Percentiles rank a stretch among this genome's conserved stretches.
Evolutionary conservation across 306 rosid species (phyloP).

Genomic region (Hippophae gyantsensis): DNA sequence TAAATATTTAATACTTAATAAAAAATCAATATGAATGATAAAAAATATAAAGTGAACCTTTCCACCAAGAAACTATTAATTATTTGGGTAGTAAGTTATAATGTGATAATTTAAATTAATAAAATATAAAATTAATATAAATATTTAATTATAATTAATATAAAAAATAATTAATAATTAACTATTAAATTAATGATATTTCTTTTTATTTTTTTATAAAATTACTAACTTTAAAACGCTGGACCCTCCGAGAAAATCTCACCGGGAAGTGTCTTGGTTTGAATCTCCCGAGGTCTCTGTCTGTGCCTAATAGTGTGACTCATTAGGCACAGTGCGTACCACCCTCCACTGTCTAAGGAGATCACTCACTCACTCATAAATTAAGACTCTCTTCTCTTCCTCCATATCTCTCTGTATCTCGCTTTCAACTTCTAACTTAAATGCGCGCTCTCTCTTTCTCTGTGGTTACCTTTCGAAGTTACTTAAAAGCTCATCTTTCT

Average conservation of each 20-base stretch:
- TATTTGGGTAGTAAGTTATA: too few species aligned
- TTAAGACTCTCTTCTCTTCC: not conserved
- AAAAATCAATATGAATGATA: too few species aligned
- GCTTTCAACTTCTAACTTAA: conserved; percentile 5
- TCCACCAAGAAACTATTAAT: too few species aligned
- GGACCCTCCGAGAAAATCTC: conserved; percentile 52
- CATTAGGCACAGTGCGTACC: conserved; percentile 37
- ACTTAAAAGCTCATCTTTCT: conserved; percentile 11
- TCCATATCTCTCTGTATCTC: conserved; percentile 3
- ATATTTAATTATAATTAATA: too few species aligned
- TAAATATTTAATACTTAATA: too few species aligned
- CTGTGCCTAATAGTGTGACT: conserved; percentile 11
- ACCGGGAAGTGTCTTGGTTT: conserved; percentile 35
- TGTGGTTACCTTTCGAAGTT: conserved; percentile 5
- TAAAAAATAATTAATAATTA: too few species aligned
- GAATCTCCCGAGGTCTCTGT: conserved; percentile 44
- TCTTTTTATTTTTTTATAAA: too few species aligned
- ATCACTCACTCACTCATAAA: conserved; percentile 19
- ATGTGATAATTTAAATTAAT: too few species aligned
- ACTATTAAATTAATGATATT: too few species aligned
- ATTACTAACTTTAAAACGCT: conserved; percentile 16
- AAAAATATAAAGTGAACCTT: too few species aligned
- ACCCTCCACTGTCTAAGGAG: conserved; percentile 46
- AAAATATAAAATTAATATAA: too few species aligned
- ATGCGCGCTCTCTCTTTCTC: conserved; percentile 15